Evolutionary conservation across 805 yeast species (phyloP).

Genomic region (Barnettozyma sp.): DNA sequence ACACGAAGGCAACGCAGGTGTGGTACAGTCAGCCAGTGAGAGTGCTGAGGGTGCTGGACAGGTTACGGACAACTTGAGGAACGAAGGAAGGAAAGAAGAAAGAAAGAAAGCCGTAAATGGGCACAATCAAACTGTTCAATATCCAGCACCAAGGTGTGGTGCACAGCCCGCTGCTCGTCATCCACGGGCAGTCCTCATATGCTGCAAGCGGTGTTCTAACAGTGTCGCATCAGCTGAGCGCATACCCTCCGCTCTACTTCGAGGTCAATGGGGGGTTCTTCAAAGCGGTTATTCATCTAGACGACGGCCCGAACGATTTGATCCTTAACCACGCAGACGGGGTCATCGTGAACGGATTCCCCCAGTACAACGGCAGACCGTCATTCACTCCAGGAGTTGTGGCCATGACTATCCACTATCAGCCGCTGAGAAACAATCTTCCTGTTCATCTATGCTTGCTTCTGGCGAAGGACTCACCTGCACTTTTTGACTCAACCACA

Average conservation of each 20-base stretch:
- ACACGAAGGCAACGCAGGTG: too few species aligned
- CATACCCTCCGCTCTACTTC: conserved; percentile 55
- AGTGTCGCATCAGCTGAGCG: conserved; percentile 35
- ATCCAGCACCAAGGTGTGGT: conserved; percentile 29
- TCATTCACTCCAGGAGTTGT: conserved; percentile 6
- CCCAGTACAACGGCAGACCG: conserved; percentile 9
- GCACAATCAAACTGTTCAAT: conserved; percentile 25
- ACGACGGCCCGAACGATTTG: conserved; percentile 60
- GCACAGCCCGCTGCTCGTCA: conserved; percentile 41
- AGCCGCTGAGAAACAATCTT: conserved; percentile 55
- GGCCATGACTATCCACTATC: conserved; percentile 36
- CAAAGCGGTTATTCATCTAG: conserved; percentile 66
- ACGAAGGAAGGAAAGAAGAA: too few species aligned
- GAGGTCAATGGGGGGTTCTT: conserved; percentile 67
- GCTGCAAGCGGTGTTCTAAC: conserved; percentile 32
- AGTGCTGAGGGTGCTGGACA: too few species aligned
- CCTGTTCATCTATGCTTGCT: conserved; percentile 78
- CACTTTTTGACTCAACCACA: conserved; percentile 61
- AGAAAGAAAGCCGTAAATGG: too few species aligned
- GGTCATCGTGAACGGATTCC: conserved; percentile 28
- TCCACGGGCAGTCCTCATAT: conserved; percentile 40
- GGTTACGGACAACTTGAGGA: too few species aligned
- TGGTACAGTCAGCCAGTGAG: too few species aligned
- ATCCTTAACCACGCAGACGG: conserved; percentile 42
- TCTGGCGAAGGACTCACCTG: conserved; percentile 69